Evolutionary conservation across 169 alveolate species (phyloP).

Genomic region (Cryptosporidium parvum): DNA sequence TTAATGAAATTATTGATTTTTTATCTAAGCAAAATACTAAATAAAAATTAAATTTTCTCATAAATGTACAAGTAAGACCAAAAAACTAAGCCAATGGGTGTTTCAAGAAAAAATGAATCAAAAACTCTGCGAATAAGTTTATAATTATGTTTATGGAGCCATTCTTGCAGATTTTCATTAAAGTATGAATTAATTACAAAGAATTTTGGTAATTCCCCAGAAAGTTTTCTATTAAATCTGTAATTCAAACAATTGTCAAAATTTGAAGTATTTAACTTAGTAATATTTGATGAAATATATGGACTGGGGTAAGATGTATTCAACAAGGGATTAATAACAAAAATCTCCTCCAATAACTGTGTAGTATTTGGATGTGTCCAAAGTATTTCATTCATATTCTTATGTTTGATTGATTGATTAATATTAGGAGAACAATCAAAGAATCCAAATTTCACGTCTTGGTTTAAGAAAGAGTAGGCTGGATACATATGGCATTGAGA

Average conservation of each 20-base stretch:
- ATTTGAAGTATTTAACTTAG: background rate
- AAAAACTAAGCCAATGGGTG: constrained; percentile 19
- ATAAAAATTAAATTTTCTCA: background rate
- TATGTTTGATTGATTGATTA: background rate
- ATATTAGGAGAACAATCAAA: constrained; percentile 78
- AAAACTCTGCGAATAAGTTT: background rate
- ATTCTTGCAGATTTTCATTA: constrained; percentile 5
- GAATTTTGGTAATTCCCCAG: constrained; percentile 17
- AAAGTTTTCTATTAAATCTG: constrained; percentile 7
- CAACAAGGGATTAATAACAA: background rate
- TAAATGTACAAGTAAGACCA: constrained; percentile 38
- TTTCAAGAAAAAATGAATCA: constrained; percentile 28
- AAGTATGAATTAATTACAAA: constrained; percentile 1
- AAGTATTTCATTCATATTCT: constrained; percentile 4
- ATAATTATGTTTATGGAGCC: constrained; percentile 12
- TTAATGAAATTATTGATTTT: background rate
- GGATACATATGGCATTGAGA: constrained; percentile 79
- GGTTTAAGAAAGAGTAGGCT: constrained; percentile 77
- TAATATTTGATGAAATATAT: background rate
- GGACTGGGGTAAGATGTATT: background rate
- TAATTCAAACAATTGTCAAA: constrained; percentile 23
- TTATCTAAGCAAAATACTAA: background rate
- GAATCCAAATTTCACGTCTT: constrained; percentile 75
- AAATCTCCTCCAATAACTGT: constrained; percentile 9
- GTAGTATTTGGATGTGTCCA: constrained; percentile 13